Evolutionary conservation across 306 rosid species (phyloP), one percentile per base, ranked within the genome.

Genomic region (Glycyrrhiza uralensis): DNA sequence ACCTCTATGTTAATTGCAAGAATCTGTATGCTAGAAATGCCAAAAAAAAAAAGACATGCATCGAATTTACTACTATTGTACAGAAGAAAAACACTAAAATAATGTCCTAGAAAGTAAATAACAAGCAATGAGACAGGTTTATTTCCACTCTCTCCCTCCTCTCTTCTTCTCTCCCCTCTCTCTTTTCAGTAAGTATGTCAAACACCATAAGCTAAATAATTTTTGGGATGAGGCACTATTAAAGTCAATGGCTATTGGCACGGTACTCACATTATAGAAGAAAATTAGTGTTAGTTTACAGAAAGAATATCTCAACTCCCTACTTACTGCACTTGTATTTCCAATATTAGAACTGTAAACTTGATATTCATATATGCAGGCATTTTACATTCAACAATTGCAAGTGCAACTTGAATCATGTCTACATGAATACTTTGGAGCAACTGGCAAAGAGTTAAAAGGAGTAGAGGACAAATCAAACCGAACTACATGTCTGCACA

Each of bases 171-270:
- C 61, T 23, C 75, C 19, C 35, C 57, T 33, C 51, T 10, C 1
- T 23, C 51, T 67, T 67, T 38, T 42, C 66, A 67, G 42, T 30
- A 44, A 22, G 76, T 51, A 23, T 36, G 24, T 42, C 80, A 42
- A 59, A 60, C 76, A 50, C 77, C 38, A 20, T n/a, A 39, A n/a
- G 44, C 32, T 61, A 36, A 71, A 12, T 68, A 52, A 24, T 9
- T 75, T 50, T 51, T 41, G 59, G 41, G 49, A 47, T 49, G 45
- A 26, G 23, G 62, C 9, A 32, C 63, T 61, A 60, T 32, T 50
- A 69, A 63, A 74, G 39, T 44, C 77, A 54, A 54, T 38, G n/a
- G 23, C 69, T 51, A 59, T 26, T 26, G 71, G 32, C 32, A 69
- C 14, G 71, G 22, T 18, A 26, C 45, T 51, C 23, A n/a, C n/a